A percentile compares a stretch with the other conserved stretches of the same genome.
phyloP scores from a whole-genome alignment of 2,329 filamentous ascomycete genomes.

The Neonectria hederae region DNA sequence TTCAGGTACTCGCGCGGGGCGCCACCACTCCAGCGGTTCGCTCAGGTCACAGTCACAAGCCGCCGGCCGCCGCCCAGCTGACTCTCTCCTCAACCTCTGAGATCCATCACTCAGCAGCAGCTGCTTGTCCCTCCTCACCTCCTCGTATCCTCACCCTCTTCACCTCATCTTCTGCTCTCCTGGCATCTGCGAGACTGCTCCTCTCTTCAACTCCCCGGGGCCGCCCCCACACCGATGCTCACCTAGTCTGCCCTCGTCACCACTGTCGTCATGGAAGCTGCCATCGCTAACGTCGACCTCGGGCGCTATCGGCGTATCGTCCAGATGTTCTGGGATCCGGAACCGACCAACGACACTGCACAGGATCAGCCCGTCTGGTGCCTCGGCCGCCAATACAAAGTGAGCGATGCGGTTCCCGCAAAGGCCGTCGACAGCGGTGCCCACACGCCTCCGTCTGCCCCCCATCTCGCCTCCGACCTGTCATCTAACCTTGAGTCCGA shows the following conservation, averaged over 20 bases:
- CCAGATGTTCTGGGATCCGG: conserved; percentile 91
- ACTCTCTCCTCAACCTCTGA: conserved; percentile 10
- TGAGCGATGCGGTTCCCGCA: conserved; percentile 41
- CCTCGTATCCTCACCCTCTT: conserved; percentile 5
- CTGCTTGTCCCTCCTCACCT: background rate
- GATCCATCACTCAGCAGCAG: conserved; percentile 5
- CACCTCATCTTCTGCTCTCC: conserved; percentile 2
- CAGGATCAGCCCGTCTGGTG: conserved; percentile 84
- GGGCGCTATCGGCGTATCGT: conserved; percentile 82
- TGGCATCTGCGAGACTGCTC: background rate
- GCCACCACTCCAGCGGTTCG: conserved; percentile 13
- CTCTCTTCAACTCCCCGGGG: conserved; percentile 2
- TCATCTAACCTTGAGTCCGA: background rate
- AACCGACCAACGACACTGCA: conserved; percentile 80
- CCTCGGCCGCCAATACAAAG: conserved; percentile 66
- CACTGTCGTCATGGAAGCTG: conserved; percentile 45
- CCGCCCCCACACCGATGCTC: conserved; percentile 22
- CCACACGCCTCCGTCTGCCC: conserved; percentile 36
- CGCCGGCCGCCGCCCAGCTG: conserved; percentile 15
- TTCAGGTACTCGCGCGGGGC: conserved; percentile 9
- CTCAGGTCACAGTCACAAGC: conserved; percentile 24
- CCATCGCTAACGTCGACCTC: conserved; percentile 71
- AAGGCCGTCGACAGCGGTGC: conserved; percentile 28
- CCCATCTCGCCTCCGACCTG: conserved; percentile 17
- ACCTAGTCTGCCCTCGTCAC: conserved; percentile 16